Evolutionary conservation across 2,329 filamentous ascomycete species (phyloP).

Genomic region (Beauveria brongniartii): DNA sequence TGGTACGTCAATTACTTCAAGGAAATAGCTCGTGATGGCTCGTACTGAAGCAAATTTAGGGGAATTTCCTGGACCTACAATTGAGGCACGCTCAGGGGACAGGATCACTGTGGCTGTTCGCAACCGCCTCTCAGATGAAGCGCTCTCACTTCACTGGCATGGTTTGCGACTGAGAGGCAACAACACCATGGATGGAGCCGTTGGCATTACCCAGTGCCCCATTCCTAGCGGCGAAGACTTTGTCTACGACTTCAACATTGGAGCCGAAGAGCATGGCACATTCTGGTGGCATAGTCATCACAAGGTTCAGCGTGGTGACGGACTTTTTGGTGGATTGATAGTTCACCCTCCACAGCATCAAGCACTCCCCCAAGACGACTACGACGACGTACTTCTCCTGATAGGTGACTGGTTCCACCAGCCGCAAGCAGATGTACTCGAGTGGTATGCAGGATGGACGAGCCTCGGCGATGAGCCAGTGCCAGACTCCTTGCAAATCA

Average conservation of each 20-base stretch:
- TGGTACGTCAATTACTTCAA: background rate
- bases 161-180: conserved; percentile 36
- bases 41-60: background rate
- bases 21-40: background rate
- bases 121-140: conserved; percentile 49
- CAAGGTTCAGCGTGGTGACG: conserved; percentile 39
- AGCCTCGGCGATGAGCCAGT: conserved; percentile 34
- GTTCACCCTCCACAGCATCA: conserved; percentile 40
- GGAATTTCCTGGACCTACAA: conserved; percentile 31
- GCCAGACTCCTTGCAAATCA: conserved; percentile 26
- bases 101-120: conserved; percentile 50
- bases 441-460: conserved; percentile 22
- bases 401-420: conserved; percentile 34
- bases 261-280: conserved; percentile 45
- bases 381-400: conserved; percentile 46
- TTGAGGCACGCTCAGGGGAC: conserved; percentile 46
- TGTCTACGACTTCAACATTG: conserved; percentile 42
- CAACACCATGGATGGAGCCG: conserved; percentile 39
- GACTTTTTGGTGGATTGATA: conserved; percentile 49
- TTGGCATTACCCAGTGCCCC: conserved; percentile 34
- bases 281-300: conserved; percentile 56
- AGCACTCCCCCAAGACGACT: background rate
- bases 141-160: conserved; percentile 42
- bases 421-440: conserved; percentile 25
- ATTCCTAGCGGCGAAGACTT: conserved; percentile 27